Base-by-base conservation (phyloP, 768 basidiomycete genomes). In the Boletus pseudo-olivaceus region DNA sequence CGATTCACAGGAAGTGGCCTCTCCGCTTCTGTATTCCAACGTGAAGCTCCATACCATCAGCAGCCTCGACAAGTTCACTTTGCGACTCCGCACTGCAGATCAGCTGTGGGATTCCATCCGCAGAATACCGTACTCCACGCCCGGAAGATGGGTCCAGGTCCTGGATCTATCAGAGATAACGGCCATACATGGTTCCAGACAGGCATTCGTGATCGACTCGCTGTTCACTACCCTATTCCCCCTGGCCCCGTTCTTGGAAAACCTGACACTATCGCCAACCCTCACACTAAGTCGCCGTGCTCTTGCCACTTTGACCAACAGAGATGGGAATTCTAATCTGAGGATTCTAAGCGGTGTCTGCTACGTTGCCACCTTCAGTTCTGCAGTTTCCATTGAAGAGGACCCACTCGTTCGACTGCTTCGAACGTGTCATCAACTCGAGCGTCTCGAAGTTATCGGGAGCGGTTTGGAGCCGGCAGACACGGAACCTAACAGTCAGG, bases 81-180 rank as follows among this genome's bases (percentile, higher is more conserved):
- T 72, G n/a, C 75, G 73, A 23, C 77, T 95, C 2, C 72, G 77
- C 54, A 61, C 66, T 30, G 84, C 86, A 7, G 93, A 96, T 57
- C 78, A 82, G 60, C 81, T 79, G 64, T 96, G 93, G 93, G 91
- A 93, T 62, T 89, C 90, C 41, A 84, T 96, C 53, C 82, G 90
- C 48, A 81, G 93, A 47, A 92, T 90, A 59, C 90, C 90, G 0
- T 89, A 87, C 63, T 94, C 92, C 5, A 80, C 87, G 0, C 93
- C 93, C 2, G 93, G 93, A 29, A 79, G 93, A 65, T 95, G 91
- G 88, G 83, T 96, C 1, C 87, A 85, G 54, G 69, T 67, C 10
- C 75, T 97, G 23, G 87, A 96, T 68, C 72, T 97, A 7, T 84
- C 88, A 5, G 68, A 72, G 20, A 60, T 90, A 33, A 60, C 67